Evolutionary conservation across 2,329 filamentous ascomycete genomes (phyloP).

Genomic region (Tolypocladium cylindrosporum): DNA sequence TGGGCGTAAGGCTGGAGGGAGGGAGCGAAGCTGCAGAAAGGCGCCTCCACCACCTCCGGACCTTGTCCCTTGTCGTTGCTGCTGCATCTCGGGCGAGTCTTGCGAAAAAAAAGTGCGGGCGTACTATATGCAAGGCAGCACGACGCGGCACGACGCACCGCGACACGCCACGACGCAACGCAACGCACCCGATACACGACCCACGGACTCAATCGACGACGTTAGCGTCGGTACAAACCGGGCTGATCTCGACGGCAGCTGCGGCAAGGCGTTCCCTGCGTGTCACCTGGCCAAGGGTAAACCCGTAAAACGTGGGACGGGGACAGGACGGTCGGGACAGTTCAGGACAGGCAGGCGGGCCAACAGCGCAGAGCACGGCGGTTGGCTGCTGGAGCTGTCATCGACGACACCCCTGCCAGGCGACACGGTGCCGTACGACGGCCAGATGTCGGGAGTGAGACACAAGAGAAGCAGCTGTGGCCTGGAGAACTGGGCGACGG

Average conservation of each 20-base stretch:
- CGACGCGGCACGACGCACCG: not conserved
- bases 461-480: not conserved
- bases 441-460: not conserved
- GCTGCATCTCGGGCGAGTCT: not conserved
- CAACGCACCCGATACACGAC: not conserved
- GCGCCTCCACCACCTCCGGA: not conserved
- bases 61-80: not conserved
- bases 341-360: no score
- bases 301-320: not conserved
- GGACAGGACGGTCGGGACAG: not conserved
- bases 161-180: not conserved
- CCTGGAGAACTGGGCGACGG: not conserved
- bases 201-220: not conserved
- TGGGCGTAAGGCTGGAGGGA: conserved; percentile 44
- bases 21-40: conserved; percentile 12
- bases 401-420: not conserved
- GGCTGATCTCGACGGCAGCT: not conserved
- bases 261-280: not conserved
- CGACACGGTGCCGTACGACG: not conserved
- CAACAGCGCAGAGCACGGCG: not conserved
- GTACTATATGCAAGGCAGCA: no score
- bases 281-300: not conserved
- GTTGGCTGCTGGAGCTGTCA: not conserved
- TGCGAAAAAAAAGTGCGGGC: not conserved
- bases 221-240: not conserved